These are phyloP conservation scores for Pseudoscleropodium purum DNA, from an alignment of 225 moss, liverwort and hornwort genomes.

Conservation along the genomic window DNA sequence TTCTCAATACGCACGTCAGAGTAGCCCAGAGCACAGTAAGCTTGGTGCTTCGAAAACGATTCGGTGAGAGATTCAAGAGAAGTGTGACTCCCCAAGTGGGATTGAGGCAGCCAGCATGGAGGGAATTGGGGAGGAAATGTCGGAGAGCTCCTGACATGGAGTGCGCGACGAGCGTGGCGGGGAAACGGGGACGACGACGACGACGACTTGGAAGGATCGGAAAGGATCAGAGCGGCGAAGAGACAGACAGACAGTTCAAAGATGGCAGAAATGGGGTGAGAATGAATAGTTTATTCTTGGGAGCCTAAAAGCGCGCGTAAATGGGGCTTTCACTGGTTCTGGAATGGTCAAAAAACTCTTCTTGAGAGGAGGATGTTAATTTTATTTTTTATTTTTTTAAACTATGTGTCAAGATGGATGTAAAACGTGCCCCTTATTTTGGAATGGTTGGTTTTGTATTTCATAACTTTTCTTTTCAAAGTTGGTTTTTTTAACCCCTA, in stretches of 20 bases:
- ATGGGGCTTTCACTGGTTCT: not conserved
- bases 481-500: too few relatives aligned
- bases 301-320: not conserved
- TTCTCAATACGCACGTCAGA: not conserved
- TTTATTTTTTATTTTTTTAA: too few relatives aligned
- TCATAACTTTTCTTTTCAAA: rapidly evolving
- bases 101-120: not conserved
- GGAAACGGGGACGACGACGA: not conserved
- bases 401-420: not conserved
- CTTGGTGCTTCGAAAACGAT: not conserved
- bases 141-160: not conserved
- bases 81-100: not conserved
- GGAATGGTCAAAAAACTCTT: not conserved
- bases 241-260: not conserved
- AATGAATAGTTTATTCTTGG: not conserved
- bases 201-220: not conserved
- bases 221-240: not conserved
- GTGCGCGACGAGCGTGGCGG: not conserved
- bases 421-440: not conserved
- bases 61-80: not conserved
- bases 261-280: not conserved
- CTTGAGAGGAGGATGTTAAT: not conserved
- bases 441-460: not conserved
- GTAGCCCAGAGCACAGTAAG: not conserved
- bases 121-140: not conserved